Percentiles rank a stretch among this genome's conserved stretches.
Conservation (phyloP, 805 yeast species). For the Starmerella vitae region DNA sequence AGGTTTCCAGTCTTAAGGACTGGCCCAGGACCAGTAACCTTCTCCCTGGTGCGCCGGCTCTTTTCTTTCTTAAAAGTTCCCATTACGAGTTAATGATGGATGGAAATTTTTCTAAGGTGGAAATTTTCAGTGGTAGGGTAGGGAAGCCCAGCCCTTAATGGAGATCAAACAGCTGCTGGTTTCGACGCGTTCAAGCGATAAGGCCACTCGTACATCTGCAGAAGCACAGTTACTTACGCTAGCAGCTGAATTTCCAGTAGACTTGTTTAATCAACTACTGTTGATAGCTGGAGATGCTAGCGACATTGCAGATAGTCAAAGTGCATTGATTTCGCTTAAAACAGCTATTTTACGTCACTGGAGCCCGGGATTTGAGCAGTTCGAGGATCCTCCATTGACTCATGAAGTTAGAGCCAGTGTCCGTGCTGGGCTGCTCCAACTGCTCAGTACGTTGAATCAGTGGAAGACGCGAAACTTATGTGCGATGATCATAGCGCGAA, state of each 20-base stretch:
- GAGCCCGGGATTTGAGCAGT: constrained; percentile 73
- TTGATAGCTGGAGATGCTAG: constrained; percentile 7
- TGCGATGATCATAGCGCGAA: constrained; percentile 65
- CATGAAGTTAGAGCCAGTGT: constrained; percentile 40
- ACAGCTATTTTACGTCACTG: constrained; percentile 59
- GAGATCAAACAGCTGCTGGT: constrained; percentile 4
- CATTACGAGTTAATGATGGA: constrained; percentile 36
- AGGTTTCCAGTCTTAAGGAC: constrained; percentile 68
- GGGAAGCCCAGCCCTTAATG: neutral
- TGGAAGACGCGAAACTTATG: constrained; percentile 42
- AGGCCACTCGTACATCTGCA: constrained; percentile 7
- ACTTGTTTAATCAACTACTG: constrained; percentile 15
- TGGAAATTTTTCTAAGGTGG: neutral
- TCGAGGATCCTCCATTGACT: constrained; percentile 48
- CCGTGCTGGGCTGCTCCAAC: constrained; percentile 37
- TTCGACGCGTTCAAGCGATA: constrained; percentile 13
- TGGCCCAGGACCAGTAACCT: constrained; percentile 34
- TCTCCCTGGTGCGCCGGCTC: constrained; percentile 70
- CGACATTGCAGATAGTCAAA: constrained; percentile 37
- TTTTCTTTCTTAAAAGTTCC: constrained; percentile 90
- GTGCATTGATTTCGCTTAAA: constrained; percentile 44
- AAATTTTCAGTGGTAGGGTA: neutral
- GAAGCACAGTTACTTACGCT: constrained; percentile 6
- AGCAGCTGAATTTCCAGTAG: constrained; percentile 6
- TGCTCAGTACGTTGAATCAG: constrained; percentile 38